phyloP scores from a whole-genome alignment of 345 rosid genomes.

The Psidium friedrichsthalianum region DNA sequence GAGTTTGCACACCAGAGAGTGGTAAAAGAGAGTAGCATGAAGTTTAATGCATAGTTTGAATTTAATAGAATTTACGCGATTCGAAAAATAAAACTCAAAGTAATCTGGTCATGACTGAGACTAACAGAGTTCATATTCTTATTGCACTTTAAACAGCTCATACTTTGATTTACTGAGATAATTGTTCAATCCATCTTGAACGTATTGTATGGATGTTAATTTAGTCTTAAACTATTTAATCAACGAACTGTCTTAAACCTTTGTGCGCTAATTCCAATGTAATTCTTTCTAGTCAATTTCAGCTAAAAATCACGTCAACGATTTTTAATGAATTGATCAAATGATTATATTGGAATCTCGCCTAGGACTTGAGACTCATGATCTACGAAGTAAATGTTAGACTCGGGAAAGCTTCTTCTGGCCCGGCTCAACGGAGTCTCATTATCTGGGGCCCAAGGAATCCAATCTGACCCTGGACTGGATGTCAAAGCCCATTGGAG shows the following conservation, averaged over 20 bases:
- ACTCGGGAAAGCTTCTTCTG: no score
- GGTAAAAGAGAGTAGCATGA: background rate
- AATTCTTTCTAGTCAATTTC: background rate
- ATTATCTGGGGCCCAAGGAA: no score
- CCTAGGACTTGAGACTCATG: background rate
- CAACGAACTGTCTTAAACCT: rapidly evolving
- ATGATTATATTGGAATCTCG: background rate
- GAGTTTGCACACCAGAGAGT: background rate
- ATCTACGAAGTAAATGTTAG: no score
- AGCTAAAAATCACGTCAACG: rapidly evolving
- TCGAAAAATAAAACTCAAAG: background rate
- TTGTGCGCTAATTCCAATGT: background rate
- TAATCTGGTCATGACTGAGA: background rate
- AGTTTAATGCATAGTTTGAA: background rate
- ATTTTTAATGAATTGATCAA: rapidly evolving
- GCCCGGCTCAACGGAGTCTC: no score
- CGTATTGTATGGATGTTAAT: rapidly evolving
- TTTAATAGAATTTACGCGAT: background rate
- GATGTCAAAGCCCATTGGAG: no score
- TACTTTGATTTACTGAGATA: background rate
- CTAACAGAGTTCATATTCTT: no score
- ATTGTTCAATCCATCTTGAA: rapidly evolving
- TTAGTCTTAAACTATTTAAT: rapidly evolving
- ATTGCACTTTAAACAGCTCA: background rate
- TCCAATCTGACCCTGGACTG: no score